Percentiles rank a stretch among this genome's conserved stretches.
phyloP scores from a whole-genome alignment of 192 early-diverging fungal genomes.

The Coemansia nantahalensis region DNA sequence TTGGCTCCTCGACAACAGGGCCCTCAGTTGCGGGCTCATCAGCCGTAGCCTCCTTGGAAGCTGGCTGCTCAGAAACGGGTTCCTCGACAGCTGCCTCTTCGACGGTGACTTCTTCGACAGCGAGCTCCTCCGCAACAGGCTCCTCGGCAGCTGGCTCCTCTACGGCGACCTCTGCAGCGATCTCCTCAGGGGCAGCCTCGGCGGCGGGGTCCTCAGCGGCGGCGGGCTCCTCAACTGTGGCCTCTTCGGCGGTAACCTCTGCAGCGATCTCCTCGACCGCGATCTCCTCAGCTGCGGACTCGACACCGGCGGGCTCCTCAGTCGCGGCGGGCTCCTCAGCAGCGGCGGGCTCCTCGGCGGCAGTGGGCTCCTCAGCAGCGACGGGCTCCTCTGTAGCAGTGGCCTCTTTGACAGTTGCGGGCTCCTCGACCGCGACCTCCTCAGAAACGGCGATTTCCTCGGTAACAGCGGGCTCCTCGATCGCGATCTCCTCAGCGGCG shows the following conservation, averaged over 20 bases:
- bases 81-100: not conserved
- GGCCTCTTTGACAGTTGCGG: not conserved
- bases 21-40: not conserved
- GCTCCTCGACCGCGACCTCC: no score
- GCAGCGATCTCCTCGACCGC: constrained; percentile 1
- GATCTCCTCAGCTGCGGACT: not conserved
- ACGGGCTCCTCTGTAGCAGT: not conserved
- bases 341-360: constrained; percentile 1
- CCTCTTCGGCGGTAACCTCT: constrained; percentile 1
- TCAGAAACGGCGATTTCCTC: not conserved
- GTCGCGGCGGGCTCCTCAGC: not conserved
- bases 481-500: no score
- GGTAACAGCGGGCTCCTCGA: not conserved
- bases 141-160: constrained; percentile 3
- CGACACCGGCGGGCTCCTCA: not conserved
- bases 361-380: constrained; percentile 5
- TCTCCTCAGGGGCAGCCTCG: not conserved
- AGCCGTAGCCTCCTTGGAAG: constrained; percentile 1
- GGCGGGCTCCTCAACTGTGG: not conserved
- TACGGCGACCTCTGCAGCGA: not conserved
- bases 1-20: not conserved
- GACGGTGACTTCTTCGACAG: constrained; percentile 1
- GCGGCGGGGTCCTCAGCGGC: not conserved
- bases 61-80: not conserved
- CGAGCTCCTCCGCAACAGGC: not conserved